Evolutionary conservation across 164 flowering plant species (phyloP), one percentile per base, ranked within the genome.

Genomic region (Taxillus chinensis): DNA sequence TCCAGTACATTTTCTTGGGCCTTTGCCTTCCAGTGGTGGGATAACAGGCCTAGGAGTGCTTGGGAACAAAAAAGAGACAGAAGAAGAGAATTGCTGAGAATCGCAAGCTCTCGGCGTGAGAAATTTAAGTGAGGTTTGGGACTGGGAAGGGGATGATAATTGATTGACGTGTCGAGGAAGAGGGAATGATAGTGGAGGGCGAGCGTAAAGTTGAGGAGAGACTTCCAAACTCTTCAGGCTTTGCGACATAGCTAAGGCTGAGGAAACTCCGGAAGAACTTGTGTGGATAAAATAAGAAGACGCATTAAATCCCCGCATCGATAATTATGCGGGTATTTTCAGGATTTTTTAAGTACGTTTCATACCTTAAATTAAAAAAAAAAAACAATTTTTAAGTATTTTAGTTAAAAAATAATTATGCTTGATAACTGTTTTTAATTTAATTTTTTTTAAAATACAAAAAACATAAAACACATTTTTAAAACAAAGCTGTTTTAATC

Each of bases 101-200:
- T 63, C 3, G 83, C 55, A 17, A 84, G 71, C 39, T 83, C 78
- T 64, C 90, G 64, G 41, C 90, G 87, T 2, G 86, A 81, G 67
- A 82, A 43, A 48, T 66, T 77, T 74, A 62, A 55, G 56, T 54
- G 45, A 14, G 66, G 77, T 61, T 69, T 68, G 59, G 45, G 59
- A 39, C 8, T 12, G 1, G 68, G 62, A 13, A 64, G 60, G 41
- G 65, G 37, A 58, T 68, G 39, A 57, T 67, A 62, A 45, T 60
- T 42, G 61, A 72, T 45, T 62, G 58, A 42, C 41, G 46, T 68
- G 77, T 39, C 65, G 70, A 45, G 67, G 59, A 62, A 27, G 45
- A 27, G 48, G 63, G 10, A 45, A 49, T 46, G 68, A 16, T 62
- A 62, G 45, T 55, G 63, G 48, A 5, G 65, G 59, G 14, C 61